Evolutionary conservation across 2,329 filamentous ascomycete species (phyloP).

Genomic region (Neofusicoccum parvum): DNA sequence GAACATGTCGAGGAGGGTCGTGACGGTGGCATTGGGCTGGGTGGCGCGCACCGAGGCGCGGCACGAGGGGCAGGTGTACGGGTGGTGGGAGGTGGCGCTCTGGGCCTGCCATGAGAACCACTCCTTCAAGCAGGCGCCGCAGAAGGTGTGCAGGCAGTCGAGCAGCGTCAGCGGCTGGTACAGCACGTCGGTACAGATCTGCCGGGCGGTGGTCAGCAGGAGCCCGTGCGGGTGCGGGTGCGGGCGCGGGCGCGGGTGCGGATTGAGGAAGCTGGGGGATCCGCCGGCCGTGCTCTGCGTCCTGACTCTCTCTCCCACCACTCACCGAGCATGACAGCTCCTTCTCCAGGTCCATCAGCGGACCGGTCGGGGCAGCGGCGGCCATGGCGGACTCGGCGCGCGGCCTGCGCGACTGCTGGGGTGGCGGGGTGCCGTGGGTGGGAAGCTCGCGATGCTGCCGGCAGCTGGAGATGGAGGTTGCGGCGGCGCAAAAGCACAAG

Average conservation of each 20-base stretch:
- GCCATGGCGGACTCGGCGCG: conserved; percentile 1
- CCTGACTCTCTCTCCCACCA: conserved; percentile 29
- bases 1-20: conserved; percentile 86
- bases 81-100: conserved; percentile 55
- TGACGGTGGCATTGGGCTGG: conserved; percentile 86
- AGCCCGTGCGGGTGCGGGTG: not conserved
- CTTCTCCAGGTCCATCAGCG: conserved; percentile 71
- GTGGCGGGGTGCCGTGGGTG: not conserved
- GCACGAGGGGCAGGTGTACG: conserved; percentile 91
- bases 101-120: conserved; percentile 86
- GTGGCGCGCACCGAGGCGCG: conserved; percentile 84
- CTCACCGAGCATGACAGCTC: conserved; percentile 94
- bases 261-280: conserved; percentile 13
- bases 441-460: not conserved
- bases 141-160: conserved; percentile 94
- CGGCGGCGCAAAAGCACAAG: conserved; percentile 11
- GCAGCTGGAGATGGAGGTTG: not conserved
- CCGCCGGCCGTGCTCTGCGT: conserved; percentile 13
- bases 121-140: conserved; percentile 90
- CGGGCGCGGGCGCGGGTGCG: not conserved
- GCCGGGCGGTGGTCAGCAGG: conserved; percentile 9
- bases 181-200: conserved; percentile 97
- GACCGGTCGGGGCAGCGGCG: not conserved
- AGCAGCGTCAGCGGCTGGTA: conserved; percentile 89
- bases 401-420: conserved; percentile 5